Conservation (phyloP, 805 yeast species). For the Wickerhamomyces bisporus region DNA sequence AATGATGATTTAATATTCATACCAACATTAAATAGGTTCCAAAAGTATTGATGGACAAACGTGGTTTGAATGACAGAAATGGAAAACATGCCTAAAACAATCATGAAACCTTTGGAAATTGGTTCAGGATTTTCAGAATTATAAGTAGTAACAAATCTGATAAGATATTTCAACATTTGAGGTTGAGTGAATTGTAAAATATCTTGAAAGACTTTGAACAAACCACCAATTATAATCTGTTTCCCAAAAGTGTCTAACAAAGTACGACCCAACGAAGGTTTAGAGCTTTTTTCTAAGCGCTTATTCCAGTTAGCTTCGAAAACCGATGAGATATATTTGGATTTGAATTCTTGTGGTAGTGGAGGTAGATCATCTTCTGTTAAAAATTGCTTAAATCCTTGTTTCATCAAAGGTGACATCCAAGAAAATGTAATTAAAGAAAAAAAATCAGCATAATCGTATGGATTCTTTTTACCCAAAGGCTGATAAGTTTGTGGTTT, state of each 20-base stretch:
- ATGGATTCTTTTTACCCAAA: conserved; percentile 30
- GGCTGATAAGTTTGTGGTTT: conserved; percentile 36
- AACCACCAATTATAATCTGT: conserved; percentile 62
- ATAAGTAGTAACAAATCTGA: conserved; percentile 49
- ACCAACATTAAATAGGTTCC: conserved; percentile 68
- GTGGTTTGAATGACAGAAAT: conserved; percentile 76
- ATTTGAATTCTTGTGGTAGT: conserved; percentile 62
- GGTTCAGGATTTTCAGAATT: conserved; percentile 41
- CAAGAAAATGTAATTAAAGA: conserved; percentile 79
- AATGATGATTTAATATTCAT: conserved; percentile 70
- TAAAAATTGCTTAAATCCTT: conserved; percentile 61
- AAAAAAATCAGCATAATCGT: conserved; percentile 54
- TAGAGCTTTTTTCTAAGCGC: conserved; percentile 43
- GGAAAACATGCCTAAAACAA: conserved; percentile 69
- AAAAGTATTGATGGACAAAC: conserved; percentile 72
- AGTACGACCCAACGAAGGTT: conserved; percentile 54
- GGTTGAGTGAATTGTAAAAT: conserved; percentile 80
- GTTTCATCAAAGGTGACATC: conserved; percentile 85
- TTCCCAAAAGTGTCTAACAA: conserved; percentile 65
- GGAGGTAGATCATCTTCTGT: conserved; percentile 68
- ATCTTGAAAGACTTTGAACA: conserved; percentile 76
- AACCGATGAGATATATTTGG: conserved; percentile 43
- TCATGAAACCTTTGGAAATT: conserved; percentile 67
- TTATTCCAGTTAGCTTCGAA: conserved; percentile 60
- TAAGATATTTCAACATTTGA: conserved; percentile 64